Conservation (phyloP, 2,329 filamentous ascomycete genomes). For the Beauveria pseudobassiana region DNA sequence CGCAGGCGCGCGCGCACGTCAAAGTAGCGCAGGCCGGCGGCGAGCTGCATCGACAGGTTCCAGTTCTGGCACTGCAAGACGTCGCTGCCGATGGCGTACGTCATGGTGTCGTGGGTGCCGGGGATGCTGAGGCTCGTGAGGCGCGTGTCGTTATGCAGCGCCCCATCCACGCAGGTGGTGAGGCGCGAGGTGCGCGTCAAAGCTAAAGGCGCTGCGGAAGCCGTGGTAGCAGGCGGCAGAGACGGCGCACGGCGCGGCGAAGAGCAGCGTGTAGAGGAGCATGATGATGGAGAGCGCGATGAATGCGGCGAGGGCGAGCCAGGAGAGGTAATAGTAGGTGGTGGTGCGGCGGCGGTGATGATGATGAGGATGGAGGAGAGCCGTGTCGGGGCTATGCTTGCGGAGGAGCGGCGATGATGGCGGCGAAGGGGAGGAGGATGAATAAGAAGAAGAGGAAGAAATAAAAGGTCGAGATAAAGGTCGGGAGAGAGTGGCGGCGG, state of each 20-base stretch:
- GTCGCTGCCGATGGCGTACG: conserved; percentile 30
- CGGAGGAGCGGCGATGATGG: conserved; percentile 18
- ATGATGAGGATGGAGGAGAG: conserved; percentile 9
- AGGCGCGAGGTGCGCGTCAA: conserved; percentile 21
- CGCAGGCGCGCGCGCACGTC: conserved; percentile 40
- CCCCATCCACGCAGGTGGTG: conserved; percentile 31
- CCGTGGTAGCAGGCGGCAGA: conserved; percentile 23
- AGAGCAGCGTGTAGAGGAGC: conserved; percentile 19
- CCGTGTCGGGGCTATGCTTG: conserved; percentile 12
- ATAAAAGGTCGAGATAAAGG: conserved; percentile 6
- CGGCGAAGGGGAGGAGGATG: conserved; percentile 16
- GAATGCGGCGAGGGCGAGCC: conserved; percentile 13
- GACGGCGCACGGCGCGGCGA: conserved; percentile 18
- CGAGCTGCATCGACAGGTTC: conserved; percentile 36
- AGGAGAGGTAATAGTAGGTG: not conserved
- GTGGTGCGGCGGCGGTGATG: not conserved
- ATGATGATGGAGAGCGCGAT: conserved; percentile 15
- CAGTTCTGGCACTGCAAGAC: conserved; percentile 41
- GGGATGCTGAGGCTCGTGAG: conserved; percentile 41
- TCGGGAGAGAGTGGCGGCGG: conserved; percentile 7
- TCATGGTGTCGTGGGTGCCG: conserved; percentile 48
- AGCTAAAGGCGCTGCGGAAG: conserved; percentile 28
- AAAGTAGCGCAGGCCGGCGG: conserved; percentile 40
- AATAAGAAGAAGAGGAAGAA: conserved; percentile 22
- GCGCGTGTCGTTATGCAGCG: conserved; percentile 31